Conservation (phyloP, 768 basidiomycete genomes). For the Lactarius trivialis region DNA sequence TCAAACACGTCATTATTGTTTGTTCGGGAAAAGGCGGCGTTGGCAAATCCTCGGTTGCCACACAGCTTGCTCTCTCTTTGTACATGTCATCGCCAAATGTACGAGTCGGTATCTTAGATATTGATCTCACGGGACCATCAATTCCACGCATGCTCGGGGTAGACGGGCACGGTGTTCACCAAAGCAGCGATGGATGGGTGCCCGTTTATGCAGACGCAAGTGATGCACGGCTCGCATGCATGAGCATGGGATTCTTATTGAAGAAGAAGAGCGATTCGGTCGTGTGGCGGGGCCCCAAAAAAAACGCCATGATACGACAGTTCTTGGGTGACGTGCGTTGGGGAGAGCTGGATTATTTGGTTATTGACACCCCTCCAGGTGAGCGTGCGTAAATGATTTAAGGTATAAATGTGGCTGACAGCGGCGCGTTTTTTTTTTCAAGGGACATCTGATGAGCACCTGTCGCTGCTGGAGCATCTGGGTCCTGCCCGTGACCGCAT, state of each 20-base stretch:
- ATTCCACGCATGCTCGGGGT: constrained; percentile 93
- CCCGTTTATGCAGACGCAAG: constrained; percentile 91
- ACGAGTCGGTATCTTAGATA: constrained; percentile 84
- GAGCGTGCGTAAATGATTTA: constrained; percentile 24
- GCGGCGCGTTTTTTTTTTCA: constrained; percentile 2
- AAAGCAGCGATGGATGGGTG: constrained; percentile 95
- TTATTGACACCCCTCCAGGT: constrained; percentile 98
- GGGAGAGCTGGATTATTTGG: constrained; percentile 88
- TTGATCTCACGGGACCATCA: constrained; percentile 91
- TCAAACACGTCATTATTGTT: constrained; percentile 87
- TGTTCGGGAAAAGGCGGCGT: constrained; percentile 97
- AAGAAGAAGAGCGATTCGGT: constrained; percentile 89
- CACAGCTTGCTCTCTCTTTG: constrained; percentile 86
- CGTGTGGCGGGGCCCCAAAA: constrained; percentile 98
- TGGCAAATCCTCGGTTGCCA: constrained; percentile 94
- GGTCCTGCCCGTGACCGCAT: constrained; percentile 73
- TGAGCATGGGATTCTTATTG: constrained; percentile 95
- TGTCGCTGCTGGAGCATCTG: constrained; percentile 91
- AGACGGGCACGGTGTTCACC: constrained; percentile 82
- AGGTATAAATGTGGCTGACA: not conserved
- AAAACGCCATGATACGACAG: constrained; percentile 97
- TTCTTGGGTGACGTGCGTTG: constrained; percentile 92
- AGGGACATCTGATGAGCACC: constrained; percentile 99
- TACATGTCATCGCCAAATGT: constrained; percentile 58
- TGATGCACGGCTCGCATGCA: constrained; percentile 73